phyloP scores from a whole-genome alignment of 768 basidiomycete genomes.

The Agaricus blazei region DNA sequence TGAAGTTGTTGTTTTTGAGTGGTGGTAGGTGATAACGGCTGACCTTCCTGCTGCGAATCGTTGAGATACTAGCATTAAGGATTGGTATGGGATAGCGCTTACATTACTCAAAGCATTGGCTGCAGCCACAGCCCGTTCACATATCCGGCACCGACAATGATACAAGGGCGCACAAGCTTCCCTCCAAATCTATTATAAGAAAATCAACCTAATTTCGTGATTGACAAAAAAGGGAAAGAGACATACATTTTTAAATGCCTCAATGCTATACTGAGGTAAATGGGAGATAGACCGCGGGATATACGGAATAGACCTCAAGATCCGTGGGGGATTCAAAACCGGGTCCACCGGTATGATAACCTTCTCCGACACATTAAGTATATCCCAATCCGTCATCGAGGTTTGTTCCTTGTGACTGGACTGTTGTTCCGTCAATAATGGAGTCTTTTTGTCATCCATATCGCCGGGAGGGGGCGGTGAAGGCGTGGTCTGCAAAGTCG shows the following conservation, averaged over 20 bases:
- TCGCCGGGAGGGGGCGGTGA: constrained; percentile 54
- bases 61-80: too few relatives aligned
- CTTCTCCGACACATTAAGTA: constrained; percentile 11
- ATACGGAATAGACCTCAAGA: constrained; percentile 65
- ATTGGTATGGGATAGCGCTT: not conserved
- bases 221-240: not conserved
- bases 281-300: constrained; percentile 53
- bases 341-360: constrained; percentile 42
- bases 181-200: constrained; percentile 53
- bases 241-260: constrained; percentile 54
- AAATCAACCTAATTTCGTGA: not conserved
- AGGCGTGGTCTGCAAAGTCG: constrained; percentile 74
- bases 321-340: constrained; percentile 52
- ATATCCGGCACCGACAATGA: constrained; percentile 69
- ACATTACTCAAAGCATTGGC: constrained; percentile 35
- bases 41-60: not conserved
- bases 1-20: not conserved
- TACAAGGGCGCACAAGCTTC: constrained; percentile 70
- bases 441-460: constrained; percentile 25
- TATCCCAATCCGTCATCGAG: not conserved
- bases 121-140: constrained; percentile 59
- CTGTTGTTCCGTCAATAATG: constrained; percentile 26
- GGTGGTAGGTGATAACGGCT: not conserved
- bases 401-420: not conserved
- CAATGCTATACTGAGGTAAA: constrained; percentile 52